Percentiles rank a stretch among this genome's conserved stretches.
Conservation (phyloP, 106 monocot genomes). For the Dactylorhiza incarnata region DNA sequence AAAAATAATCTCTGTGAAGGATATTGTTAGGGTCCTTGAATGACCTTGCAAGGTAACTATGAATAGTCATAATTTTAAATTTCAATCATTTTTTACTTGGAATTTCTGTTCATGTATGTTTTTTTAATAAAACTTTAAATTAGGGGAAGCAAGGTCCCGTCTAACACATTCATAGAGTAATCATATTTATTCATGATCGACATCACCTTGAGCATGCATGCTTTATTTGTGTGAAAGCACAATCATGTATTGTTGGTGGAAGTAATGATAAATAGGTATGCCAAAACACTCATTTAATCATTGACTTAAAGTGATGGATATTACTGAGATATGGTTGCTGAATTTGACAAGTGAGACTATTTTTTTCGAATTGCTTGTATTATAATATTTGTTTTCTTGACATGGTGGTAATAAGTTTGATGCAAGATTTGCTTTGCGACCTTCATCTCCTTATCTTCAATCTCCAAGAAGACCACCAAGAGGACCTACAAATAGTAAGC, state of each 20-base stretch:
- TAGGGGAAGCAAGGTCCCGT: conserved; percentile 94
- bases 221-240: conserved; percentile 91
- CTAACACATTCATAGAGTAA: conserved; percentile 78
- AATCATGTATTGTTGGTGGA: conserved; percentile 80
- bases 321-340: background rate
- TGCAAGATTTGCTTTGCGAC: conserved; percentile 51
- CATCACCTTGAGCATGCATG: conserved; percentile 98
- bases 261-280: conserved; percentile 50
- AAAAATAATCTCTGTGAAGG: conserved; percentile 69
- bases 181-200: conserved; percentile 90
- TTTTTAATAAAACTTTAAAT: conserved; percentile 10
- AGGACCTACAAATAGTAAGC: conserved; percentile 55
- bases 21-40: conserved; percentile 88
- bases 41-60: conserved; percentile 70
- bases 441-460: conserved; percentile 31
- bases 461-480: conserved; percentile 65
- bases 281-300: background rate
- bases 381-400: conserved; percentile 5
- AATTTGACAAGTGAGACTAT: background rate
- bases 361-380: background rate
- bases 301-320: background rate
- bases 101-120: background rate
- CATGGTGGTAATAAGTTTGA: conserved; percentile 51
- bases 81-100: background rate
- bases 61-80: background rate